Evolutionary conservation across 306 rosid species (phyloP).

Genomic region (Pueraria montana): DNA sequence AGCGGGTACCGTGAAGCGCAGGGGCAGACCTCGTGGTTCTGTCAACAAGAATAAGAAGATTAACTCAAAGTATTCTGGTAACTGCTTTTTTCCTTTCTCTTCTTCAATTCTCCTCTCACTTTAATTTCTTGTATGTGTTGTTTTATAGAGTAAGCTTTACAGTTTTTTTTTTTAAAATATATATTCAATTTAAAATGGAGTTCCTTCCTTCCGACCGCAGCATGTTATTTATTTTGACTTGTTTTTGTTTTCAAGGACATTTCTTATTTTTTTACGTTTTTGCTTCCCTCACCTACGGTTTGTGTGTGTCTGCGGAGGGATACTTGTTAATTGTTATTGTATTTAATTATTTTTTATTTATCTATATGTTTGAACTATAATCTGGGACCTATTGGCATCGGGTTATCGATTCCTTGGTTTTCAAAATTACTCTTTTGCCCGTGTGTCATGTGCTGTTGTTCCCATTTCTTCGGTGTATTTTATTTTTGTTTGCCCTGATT

Average conservation of each 20-base stretch:
- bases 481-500: constrained; percentile 44
- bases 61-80: constrained; percentile 58
- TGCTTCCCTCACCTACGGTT: not conserved
- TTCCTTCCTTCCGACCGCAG: not conserved
- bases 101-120: not conserved
- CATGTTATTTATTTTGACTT: constrained; percentile 22
- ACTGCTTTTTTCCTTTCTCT: not conserved
- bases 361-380: constrained; percentile 32
- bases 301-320: not conserved
- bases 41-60: constrained; percentile 64
- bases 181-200: not conserved
- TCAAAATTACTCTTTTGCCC: constrained; percentile 58
- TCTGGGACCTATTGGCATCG: constrained; percentile 24
- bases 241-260: constrained; percentile 23
- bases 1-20: constrained; percentile 53
- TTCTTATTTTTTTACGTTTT: constrained; percentile 15
- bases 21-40: constrained; percentile 87
- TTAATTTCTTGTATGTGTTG: not conserved
- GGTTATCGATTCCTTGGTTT: constrained; percentile 20
- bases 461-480: not conserved
- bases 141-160: not conserved
- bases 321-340: constrained; percentile 3
- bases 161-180: not conserved
- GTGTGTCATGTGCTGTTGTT: constrained; percentile 28
- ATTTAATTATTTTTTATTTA: not conserved